Conservation (phyloP, 345 rosid genomes). For the Dipteronia dyeriana region DNA sequence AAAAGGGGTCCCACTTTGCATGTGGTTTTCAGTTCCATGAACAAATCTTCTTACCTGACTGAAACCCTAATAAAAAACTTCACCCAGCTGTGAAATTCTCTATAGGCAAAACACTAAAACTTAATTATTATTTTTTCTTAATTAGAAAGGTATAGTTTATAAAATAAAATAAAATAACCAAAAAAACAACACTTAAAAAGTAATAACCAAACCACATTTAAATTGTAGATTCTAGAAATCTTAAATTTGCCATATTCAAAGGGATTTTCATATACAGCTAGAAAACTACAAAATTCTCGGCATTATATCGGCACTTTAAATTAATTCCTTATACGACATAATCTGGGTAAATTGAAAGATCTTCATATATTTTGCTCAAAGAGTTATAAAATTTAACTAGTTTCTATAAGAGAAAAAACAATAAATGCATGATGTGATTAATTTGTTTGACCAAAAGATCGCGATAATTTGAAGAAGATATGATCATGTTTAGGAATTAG, state of each 20-base stretch:
- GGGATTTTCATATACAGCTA: constrained; percentile 21
- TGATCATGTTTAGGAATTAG: constrained; percentile 13
- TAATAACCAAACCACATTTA: constrained; percentile 24
- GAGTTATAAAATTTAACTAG: not conserved
- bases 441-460: constrained; percentile 19
- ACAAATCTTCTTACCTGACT: constrained; percentile 19
- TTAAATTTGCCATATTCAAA: constrained; percentile 31
- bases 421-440: constrained; percentile 7
- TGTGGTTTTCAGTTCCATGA: constrained; percentile 19
- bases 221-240: constrained; percentile 48
- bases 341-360: too few relatives aligned
- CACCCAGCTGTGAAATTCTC: constrained; percentile 30
- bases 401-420: not conserved
- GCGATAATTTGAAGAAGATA: constrained; percentile 25
- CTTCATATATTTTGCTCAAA: constrained; percentile 7
- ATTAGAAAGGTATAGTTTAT: not conserved
- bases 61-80: constrained; percentile 1
- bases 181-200: too few relatives aligned
- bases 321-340: not conserved
- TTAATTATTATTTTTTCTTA: not conserved
- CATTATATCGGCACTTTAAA: constrained; percentile 14
- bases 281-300: constrained; percentile 14
- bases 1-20: constrained; percentile 24
- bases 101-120: not conserved
- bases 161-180: not conserved